Conservation (phyloP, 2,329 filamentous ascomycete genomes). For the Lecanicillium sp. region DNA sequence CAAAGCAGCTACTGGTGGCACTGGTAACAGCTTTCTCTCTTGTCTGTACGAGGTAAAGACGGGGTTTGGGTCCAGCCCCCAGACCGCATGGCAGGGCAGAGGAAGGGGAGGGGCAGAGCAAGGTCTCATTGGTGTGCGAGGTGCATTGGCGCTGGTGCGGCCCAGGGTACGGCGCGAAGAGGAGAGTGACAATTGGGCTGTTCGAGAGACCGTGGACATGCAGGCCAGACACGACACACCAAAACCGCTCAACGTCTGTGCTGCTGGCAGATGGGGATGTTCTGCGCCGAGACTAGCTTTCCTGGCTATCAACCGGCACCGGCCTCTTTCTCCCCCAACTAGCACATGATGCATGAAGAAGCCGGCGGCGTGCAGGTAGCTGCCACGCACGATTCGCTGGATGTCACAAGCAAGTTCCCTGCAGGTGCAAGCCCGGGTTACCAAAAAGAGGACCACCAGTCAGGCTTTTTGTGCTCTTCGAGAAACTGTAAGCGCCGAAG, state of each 20-base stretch:
- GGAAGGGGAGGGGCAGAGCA: neutral
- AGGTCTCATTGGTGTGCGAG: conserved; percentile 11
- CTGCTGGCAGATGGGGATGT: conserved; percentile 2
- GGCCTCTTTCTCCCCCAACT: too few relatives aligned
- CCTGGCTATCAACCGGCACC: too few relatives aligned
- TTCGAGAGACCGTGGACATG: neutral
- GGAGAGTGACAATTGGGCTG: conserved; percentile 4
- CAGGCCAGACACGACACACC: too few relatives aligned
- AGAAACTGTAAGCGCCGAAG: conserved; percentile 5
- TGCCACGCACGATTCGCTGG: conserved; percentile 7
- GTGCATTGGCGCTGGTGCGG: conserved; percentile 8
- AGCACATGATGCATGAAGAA: conserved; percentile 4
- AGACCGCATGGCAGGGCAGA: neutral
- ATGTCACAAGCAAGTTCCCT: neutral
- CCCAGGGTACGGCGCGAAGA: conserved; percentile 14
- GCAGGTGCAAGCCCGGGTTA: conserved; percentile 3
- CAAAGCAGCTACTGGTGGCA: neutral
- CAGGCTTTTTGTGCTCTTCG: neutral
- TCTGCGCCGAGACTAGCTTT: neutral
- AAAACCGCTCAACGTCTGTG: neutral
- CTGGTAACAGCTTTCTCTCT: too few relatives aligned
- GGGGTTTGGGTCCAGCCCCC: conserved; percentile 1
- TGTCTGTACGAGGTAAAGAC: neutral
- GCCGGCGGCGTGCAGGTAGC: neutral
- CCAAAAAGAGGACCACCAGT: conserved; percentile 1